Conservation (phyloP, 225 moss, liverwort and hornwort genomes). For the Ulota crispa region DNA sequence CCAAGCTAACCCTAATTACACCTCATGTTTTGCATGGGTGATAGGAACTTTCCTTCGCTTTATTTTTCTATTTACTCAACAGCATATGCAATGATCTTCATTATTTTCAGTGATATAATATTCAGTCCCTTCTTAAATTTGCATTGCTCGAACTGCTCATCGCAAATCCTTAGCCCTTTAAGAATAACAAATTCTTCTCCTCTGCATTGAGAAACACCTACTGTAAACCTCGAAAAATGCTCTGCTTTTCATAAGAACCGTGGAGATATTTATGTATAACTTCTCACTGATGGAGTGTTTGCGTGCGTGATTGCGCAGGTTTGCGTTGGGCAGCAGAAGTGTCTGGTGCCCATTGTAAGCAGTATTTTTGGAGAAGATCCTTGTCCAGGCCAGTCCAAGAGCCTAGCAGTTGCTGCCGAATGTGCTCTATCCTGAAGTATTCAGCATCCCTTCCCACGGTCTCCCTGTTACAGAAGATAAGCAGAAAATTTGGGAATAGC, state of each 20-base stretch:
- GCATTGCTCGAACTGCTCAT: background rate
- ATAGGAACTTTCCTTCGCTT: background rate
- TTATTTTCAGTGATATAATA: background rate
- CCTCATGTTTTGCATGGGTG: background rate
- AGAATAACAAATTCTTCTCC: background rate
- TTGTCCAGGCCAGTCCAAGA: slow-evolving; percentile 59
- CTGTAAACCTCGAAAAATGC: background rate
- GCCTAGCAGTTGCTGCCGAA: slow-evolving; percentile 66
- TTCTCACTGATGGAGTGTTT: background rate
- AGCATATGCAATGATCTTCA: background rate
- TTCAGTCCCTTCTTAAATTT: background rate
- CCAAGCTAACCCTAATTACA: background rate
- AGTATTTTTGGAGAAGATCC: slow-evolving; percentile 63
- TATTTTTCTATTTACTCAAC: background rate
- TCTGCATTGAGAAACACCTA: background rate
- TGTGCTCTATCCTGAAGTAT: slow-evolving; percentile 22
- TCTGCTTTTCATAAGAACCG: background rate
- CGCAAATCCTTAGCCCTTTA: background rate
- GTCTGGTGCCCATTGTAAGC: slow-evolving; percentile 52
- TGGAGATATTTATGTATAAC: background rate
- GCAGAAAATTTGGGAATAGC: background rate
- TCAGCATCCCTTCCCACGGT: background rate
- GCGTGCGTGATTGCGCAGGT: slow-evolving; percentile 38
- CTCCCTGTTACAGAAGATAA: background rate
- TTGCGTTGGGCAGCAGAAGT: slow-evolving; percentile 68